phyloP scores from a whole-genome alignment of 2,329 filamentous ascomycete species.

The Calonectria leucothoes region DNA sequence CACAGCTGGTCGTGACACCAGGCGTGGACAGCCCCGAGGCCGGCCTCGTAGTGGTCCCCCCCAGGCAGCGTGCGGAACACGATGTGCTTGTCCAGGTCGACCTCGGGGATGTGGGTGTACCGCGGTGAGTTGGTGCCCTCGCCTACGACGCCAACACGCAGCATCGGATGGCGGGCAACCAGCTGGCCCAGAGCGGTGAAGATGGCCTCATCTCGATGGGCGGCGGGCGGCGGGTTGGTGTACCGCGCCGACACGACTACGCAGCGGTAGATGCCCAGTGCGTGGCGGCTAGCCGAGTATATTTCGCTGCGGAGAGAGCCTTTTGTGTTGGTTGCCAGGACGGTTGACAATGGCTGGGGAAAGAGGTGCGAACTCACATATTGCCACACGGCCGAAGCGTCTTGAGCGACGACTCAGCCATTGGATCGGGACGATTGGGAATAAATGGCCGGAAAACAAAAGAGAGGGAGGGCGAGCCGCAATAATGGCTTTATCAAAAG shows the following conservation, averaged over 20 bases:
- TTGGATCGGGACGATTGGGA: neutral
- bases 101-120: constrained; percentile 55
- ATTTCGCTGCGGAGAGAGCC: constrained; percentile 51
- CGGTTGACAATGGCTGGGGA: neutral
- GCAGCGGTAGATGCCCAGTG: constrained; percentile 59
- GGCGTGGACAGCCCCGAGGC: constrained; percentile 49
- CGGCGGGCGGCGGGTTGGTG: constrained; percentile 21
- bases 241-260: constrained; percentile 61
- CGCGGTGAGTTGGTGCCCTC: constrained; percentile 56
- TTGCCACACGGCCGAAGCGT: constrained; percentile 41
- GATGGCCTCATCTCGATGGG: constrained; percentile 37
- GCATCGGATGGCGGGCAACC: constrained; percentile 56
- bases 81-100: constrained; percentile 59
- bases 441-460: neutral
- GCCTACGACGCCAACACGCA: constrained; percentile 60
- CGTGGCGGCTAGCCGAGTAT: constrained; percentile 59
- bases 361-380: constrained; percentile 32
- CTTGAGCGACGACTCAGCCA: constrained; percentile 15
- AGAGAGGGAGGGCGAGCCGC: neutral
- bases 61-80: constrained; percentile 45
- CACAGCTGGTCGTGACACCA: constrained; percentile 55
- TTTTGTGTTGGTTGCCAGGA: neutral
- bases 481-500: neutral
- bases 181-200: constrained; percentile 53
- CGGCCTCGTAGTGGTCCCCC: constrained; percentile 44